phyloP scores from a whole-genome alignment of 345 rosid genomes.

The Draba incana region DNA sequence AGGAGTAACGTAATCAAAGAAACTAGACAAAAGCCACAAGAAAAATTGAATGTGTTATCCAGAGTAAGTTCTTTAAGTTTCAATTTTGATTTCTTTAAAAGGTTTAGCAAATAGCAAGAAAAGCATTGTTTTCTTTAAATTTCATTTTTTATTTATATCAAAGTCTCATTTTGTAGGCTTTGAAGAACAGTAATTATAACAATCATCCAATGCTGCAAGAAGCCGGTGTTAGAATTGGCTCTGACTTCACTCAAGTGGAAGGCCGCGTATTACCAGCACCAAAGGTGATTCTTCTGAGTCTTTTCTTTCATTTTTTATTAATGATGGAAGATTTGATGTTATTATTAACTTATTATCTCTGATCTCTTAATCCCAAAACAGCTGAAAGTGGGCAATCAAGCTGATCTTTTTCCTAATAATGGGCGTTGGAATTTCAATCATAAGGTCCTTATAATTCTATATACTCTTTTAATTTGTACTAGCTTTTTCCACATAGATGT shows the following conservation, averaged over 20 bases:
- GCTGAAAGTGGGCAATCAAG: conserved; percentile 77
- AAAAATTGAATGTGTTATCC: conserved; percentile 59
- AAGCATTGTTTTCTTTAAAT: neutral
- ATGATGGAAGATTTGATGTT: conserved; percentile 3
- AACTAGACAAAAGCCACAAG: conserved; percentile 79
- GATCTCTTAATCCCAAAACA: conserved; percentile 29
- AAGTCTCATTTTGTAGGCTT: conserved; percentile 48
- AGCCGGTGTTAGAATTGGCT: conserved; percentile 60
- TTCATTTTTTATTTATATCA: neutral
- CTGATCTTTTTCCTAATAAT: conserved; percentile 56
- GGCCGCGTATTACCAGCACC: conserved; percentile 82
- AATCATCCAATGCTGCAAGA: conserved; percentile 68
- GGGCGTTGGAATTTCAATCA: conserved; percentile 91
- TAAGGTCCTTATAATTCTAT: conserved; percentile 49
- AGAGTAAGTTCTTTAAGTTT: conserved; percentile 44
- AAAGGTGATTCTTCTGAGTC: conserved; percentile 43
- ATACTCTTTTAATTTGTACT: neutral
- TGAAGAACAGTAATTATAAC: conserved; percentile 60
- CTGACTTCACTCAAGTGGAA: conserved; percentile 64
- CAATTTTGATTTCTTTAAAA: neutral
- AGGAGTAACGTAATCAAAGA: conserved; percentile 70
- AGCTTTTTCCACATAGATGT: neutral
- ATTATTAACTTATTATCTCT: neutral
- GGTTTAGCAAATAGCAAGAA: too few relatives aligned
- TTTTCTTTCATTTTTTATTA: neutral